These are phyloP conservation scores for Ormosia semicastrata DNA, from an alignment of 306 rosid species.

Conservation along the genomic window DNA sequence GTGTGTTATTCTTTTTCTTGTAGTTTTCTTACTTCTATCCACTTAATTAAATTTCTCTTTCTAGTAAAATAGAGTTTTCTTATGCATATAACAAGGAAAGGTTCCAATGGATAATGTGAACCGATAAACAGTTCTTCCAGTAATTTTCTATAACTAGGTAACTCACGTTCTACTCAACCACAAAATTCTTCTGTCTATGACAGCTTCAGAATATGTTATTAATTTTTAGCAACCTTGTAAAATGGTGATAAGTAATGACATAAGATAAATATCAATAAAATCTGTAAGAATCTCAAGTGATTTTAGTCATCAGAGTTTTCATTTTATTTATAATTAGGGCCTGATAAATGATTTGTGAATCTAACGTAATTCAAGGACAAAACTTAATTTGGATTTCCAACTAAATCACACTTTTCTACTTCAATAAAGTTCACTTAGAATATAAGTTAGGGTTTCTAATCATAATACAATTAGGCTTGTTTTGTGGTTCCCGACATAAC, in stretches of 20 bases:
- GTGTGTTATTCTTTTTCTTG: not conserved
- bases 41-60: not conserved
- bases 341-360: not conserved
- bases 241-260: not conserved
- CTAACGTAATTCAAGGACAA: not conserved
- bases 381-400: not conserved
- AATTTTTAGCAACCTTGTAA: not conserved
- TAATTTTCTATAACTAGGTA: not conserved
- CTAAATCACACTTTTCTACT: not conserved
- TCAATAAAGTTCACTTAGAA: not conserved
- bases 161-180: constrained; percentile 15
- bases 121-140: not conserved
- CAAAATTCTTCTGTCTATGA: not conserved
- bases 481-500: not conserved
- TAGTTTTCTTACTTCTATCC: not conserved
- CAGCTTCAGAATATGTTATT: not conserved
- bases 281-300: not conserved
- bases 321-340: not conserved
- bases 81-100: not conserved
- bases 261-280: constrained; percentile 1
- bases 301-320: not conserved
- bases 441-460: not conserved
- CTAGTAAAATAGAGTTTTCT: not conserved
- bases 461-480: not conserved
- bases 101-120: not conserved